These are phyloP conservation scores for Otatea glauca DNA, from an alignment of 176 grass and related monocot species.

Conservation along the genomic window DNA sequence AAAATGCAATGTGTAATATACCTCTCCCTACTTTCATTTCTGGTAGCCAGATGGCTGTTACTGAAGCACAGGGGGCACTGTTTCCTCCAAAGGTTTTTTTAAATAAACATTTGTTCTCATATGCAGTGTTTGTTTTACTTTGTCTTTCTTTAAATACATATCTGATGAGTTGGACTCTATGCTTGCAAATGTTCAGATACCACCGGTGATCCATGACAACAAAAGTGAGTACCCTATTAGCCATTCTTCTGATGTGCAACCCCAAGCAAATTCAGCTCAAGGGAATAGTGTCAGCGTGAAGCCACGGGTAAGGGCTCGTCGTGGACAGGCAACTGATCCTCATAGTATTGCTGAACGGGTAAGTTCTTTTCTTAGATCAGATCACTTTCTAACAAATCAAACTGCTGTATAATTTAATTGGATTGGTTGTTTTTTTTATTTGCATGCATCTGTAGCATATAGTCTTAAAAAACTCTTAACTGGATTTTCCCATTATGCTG, in stretches of 20 bases:
- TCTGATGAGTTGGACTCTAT: slow-evolving; percentile 13
- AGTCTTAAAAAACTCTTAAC: slow-evolving; percentile 4
- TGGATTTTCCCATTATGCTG: slow-evolving; percentile 39
- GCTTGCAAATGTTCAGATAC: slow-evolving; percentile 38
- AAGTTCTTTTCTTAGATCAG: slow-evolving; percentile 26
- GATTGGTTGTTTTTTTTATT: slow-evolving; percentile 9
- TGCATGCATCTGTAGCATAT: not conserved
- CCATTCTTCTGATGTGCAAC: slow-evolving; percentile 48
- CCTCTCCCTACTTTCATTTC: slow-evolving; percentile 50
- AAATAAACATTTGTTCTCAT: slow-evolving; percentile 13
- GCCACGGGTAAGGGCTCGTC: slow-evolving; percentile 65
- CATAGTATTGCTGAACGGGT: slow-evolving; percentile 91
- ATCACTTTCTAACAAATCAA: slow-evolving; percentile 12
- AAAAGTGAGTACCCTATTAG: slow-evolving; percentile 51
- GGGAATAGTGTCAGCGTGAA: slow-evolving; percentile 50
- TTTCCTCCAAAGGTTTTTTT: slow-evolving; percentile 50
- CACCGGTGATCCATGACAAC: slow-evolving; percentile 31
- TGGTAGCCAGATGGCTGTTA: slow-evolving; percentile 39
- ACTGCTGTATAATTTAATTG: slow-evolving; percentile 20
- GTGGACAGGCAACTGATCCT: slow-evolving; percentile 82
- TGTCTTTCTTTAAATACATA: slow-evolving; percentile 26
- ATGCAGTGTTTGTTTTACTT: not conserved
- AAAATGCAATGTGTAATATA: slow-evolving; percentile 54
- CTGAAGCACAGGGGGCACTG: slow-evolving; percentile 40
- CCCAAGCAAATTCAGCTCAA: slow-evolving; percentile 46